Percentiles rank a stretch among this genome's conserved stretches.
Conservation (phyloP, 768 basidiomycete species). For the Lentinula sp. region DNA sequence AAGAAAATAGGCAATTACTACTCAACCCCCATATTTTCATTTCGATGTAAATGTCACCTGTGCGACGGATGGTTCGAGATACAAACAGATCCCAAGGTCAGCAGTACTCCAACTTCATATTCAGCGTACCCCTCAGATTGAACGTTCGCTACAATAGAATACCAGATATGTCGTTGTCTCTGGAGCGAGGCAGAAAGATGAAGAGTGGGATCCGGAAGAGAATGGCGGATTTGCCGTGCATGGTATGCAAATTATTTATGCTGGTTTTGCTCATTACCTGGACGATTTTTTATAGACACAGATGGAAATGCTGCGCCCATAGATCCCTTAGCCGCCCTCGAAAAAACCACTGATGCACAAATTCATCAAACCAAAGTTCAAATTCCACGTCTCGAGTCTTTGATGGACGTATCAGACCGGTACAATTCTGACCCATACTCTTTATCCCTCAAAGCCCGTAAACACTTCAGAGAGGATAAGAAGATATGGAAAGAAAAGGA, state of each 20-base stretch:
- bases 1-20: conserved; percentile 94
- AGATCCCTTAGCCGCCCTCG: conserved; percentile 84
- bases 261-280: background rate
- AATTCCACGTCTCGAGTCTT: conserved; percentile 73
- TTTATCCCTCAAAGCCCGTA: conserved; percentile 68
- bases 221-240: conserved; percentile 90
- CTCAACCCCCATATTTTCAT: conserved; percentile 90
- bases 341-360: conserved; percentile 81
- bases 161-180: conserved; percentile 90
- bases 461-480: conserved; percentile 84
- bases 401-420: conserved; percentile 72
- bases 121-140: too few species aligned
- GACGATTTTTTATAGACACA: conserved; percentile 44
- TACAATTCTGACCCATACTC: conserved; percentile 84
- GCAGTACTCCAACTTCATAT: background rate
- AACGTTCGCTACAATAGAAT: conserved; percentile 47
- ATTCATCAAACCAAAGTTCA: conserved; percentile 67
- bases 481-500: conserved; percentile 67
- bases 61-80: conserved; percentile 99
- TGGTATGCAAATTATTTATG: conserved; percentile 38
- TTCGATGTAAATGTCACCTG: conserved; percentile 96
- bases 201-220: conserved; percentile 96
- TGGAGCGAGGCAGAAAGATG: conserved; percentile 91
- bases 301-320: conserved; percentile 54
- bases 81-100: conserved; percentile 92